These are phyloP conservation scores for Nicotiana undulata DNA, from an alignment of 257 asterid genomes.

Conservation along the genomic window DNA sequence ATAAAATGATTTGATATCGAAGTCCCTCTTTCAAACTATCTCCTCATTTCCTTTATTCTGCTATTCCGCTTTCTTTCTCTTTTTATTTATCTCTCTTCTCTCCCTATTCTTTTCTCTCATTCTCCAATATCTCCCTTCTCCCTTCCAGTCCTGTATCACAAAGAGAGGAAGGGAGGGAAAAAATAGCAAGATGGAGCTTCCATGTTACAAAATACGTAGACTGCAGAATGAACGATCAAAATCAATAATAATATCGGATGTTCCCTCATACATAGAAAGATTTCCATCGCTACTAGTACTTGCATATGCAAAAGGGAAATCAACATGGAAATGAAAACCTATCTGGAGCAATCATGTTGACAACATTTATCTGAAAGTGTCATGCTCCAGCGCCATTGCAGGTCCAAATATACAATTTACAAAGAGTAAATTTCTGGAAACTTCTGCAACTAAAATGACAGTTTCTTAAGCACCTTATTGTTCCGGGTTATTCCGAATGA, in stretches of 20 bases:
- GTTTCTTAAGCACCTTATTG: slow-evolving; percentile 57
- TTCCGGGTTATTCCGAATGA: slow-evolving; percentile 87
- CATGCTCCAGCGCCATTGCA: not conserved
- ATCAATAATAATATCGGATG: not conserved
- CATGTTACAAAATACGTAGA: not conserved
- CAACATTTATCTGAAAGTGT: not conserved
- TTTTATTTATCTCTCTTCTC: not conserved
- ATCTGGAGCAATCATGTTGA: not conserved
- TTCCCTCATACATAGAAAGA: not conserved
- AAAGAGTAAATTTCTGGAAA: not conserved
- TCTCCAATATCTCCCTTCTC: not conserved
- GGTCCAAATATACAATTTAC: not conserved
- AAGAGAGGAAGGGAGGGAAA: not conserved
- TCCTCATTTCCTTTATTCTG: not conserved
- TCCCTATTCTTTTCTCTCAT: not conserved
- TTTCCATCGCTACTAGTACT: not conserved
- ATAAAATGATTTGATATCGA: not conserved
- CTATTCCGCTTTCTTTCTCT: not conserved
- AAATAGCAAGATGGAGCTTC: not conserved
- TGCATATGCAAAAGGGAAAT: not conserved
- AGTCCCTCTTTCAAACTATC: not conserved
- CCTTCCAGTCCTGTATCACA: not conserved
- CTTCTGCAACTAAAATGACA: not conserved
- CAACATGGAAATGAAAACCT: not conserved
- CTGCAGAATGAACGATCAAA: not conserved